Conservation (phyloP, 176 grass and related monocot species). For the Otatea glauca region DNA sequence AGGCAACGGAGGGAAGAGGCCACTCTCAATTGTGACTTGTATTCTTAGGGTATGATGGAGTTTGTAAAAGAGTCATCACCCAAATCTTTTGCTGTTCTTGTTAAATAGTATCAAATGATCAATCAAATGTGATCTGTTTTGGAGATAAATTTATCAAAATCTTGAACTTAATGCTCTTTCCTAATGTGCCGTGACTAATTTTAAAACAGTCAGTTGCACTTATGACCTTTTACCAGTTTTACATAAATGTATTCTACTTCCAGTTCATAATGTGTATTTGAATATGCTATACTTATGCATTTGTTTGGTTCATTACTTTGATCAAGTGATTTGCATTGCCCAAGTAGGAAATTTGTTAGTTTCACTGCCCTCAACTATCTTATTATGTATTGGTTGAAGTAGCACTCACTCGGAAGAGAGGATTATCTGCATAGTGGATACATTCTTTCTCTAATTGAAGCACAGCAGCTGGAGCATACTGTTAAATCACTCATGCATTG, state of each 20-base stretch:
- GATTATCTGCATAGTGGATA: constrained; percentile 10
- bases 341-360: constrained; percentile 21
- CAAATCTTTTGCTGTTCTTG: constrained; percentile 15
- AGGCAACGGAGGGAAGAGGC: constrained; percentile 14
- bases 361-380: not conserved
- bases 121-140: constrained; percentile 6
- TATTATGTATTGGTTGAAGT: constrained; percentile 26
- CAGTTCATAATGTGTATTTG: constrained; percentile 14
- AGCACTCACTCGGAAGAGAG: not conserved
- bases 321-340: not conserved
- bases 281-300: constrained; percentile 8
- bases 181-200: not conserved
- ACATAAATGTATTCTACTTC: not conserved
- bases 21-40: not conserved
- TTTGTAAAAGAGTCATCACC: constrained; percentile 11
- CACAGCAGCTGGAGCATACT: not conserved
- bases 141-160: constrained; percentile 28
- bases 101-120: constrained; percentile 19
- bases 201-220: not conserved
- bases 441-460: constrained; percentile 28
- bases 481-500: constrained; percentile 26
- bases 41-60: constrained; percentile 11
- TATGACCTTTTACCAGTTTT: constrained; percentile 15
- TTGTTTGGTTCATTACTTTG: constrained; percentile 38
- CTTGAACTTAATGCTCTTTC: not conserved